Percentiles rank a stretch among this genome's conserved stretches.
phyloP scores from a whole-genome alignment of 1,139 yeast species.

The Yamadazyma atmosphaerica region DNA sequence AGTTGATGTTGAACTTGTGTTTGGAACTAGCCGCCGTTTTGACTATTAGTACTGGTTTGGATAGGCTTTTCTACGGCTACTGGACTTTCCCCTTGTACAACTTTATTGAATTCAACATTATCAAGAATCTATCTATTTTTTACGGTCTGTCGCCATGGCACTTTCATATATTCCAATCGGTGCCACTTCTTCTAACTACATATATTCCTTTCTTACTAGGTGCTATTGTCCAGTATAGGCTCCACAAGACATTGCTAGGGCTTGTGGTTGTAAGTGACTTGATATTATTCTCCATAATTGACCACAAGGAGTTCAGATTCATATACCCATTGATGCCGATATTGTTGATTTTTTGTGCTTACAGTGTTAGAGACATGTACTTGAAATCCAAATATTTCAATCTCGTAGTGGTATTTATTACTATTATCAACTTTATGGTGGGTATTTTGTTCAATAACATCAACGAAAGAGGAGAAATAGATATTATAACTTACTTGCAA shows the following conservation, averaged over 20 bases:
- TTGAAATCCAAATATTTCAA: constrained; percentile 6
- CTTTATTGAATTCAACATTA: constrained; percentile 74
- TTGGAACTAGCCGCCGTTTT: constrained; percentile 10
- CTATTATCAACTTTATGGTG: constrained; percentile 43
- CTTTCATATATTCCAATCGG: constrained; percentile 78
- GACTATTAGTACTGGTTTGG: constrained; percentile 34
- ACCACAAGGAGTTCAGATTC: constrained; percentile 91
- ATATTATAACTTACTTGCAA: constrained; percentile 57
- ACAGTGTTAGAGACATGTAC: constrained; percentile 11
- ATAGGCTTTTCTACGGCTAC: constrained; percentile 59
- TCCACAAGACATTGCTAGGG: constrained; percentile 18
- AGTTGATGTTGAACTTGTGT: constrained; percentile 3
- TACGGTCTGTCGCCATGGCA: constrained; percentile 88
- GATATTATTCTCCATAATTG: constrained; percentile 57
- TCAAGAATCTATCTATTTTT: constrained; percentile 71
- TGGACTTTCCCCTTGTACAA: constrained; percentile 64
- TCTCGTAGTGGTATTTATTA: constrained; percentile 12
- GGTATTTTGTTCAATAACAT: constrained; percentile 52
- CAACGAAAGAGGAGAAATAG: constrained; percentile 86
- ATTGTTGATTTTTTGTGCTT: constrained; percentile 34
- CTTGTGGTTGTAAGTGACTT: constrained; percentile 42
- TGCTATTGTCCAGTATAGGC: constrained; percentile 14
- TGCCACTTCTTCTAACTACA: constrained; percentile 72
- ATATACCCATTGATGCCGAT: constrained; percentile 86
- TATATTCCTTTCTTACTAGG: constrained; percentile 56